Base-by-base conservation (phyloP, 768 basidiomycete species). In the Termitomyces sp. region DNA sequence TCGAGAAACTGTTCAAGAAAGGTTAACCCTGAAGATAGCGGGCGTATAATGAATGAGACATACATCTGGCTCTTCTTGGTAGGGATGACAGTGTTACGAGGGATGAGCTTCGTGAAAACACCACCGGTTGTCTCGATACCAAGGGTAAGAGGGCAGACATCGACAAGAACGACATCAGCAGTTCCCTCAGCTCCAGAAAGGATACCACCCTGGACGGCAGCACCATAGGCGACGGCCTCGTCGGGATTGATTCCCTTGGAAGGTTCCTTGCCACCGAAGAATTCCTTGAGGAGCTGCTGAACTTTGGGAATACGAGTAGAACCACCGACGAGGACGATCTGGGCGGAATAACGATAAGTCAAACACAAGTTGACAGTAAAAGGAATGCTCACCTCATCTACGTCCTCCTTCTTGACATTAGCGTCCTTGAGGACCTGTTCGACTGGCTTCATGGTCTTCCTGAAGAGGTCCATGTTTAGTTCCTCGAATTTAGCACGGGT, bases 231-330 rank as follows among this genome's bases (percentile, higher is more conserved):
- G 66, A 99, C 96, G 62, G 96, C 96, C 79, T 99, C 96, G 74
- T 99, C 96, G 55, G 95, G 95, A 83, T 99, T 98, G 80, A 98
- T 99, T 65, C 92, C 91, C 83, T 94, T 95, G 63, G 95, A 95
- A 55, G 95, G 95, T 73, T 98, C 96, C 80, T 92, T 97, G 72
- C 93, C 90, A 65, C 84, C 88, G 75, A 98, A 99, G 82, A 85
- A 98, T 73, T 98, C 95, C 76, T 94, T 95, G 71, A 99, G 87
- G 72, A 98, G 92, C 69, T 97, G 93, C 70, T 98, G 95, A 64
- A 99, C 94, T 81, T 97, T 97, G 75, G 96, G 96, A 69, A 99
- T 99, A 87, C 96, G 95, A 66, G 96, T 99, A 32, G 96, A 98
- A 75, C 94, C 94, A 74, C 94, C 94, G 61, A 96, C 94, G 55